phyloP scores from a whole-genome alignment of 306 rosid genomes.

The Casuarina equisetifolia region DNA sequence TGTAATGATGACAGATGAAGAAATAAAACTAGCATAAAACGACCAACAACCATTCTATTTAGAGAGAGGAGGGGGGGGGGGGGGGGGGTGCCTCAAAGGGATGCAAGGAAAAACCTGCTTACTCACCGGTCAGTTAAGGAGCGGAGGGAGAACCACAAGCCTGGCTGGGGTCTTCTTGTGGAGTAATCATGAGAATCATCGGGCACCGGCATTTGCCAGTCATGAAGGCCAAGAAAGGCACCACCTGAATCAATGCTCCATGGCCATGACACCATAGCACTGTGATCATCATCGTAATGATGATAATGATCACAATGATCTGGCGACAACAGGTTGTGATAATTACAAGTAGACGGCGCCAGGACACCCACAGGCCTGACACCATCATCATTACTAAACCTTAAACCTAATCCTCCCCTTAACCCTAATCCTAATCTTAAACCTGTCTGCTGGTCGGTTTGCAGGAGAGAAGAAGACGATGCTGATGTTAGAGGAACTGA shows the following conservation, averaged over 20 bases:
- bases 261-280: constrained; percentile 22
- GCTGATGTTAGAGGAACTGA: neutral
- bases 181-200: constrained; percentile 34
- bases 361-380: constrained; percentile 12
- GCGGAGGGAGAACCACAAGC: constrained; percentile 61
- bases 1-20: neutral
- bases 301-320: constrained; percentile 14
- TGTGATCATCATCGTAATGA: neutral
- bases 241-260: constrained; percentile 25
- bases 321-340: constrained; percentile 21
- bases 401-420: constrained; percentile 4
- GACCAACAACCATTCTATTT: no score
- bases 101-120: neutral
- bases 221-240: constrained; percentile 11
- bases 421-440: constrained; percentile 20
- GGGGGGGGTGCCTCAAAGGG: no score
- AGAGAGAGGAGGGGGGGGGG: neutral
- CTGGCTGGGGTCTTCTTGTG: constrained; percentile 36
- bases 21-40: no score
- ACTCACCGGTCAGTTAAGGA: constrained; percentile 61
- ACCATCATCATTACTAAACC: constrained; percentile 9
- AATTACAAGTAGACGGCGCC: constrained; percentile 8
- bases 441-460: constrained; percentile 13
- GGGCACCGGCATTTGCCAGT: constrained; percentile 19
- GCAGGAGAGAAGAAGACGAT: constrained; percentile 15